Percentiles rank a stretch among this genome's conserved stretches.
phyloP scores from a whole-genome alignment of 257 asterid genomes.

The Przewalskia tangutica region DNA sequence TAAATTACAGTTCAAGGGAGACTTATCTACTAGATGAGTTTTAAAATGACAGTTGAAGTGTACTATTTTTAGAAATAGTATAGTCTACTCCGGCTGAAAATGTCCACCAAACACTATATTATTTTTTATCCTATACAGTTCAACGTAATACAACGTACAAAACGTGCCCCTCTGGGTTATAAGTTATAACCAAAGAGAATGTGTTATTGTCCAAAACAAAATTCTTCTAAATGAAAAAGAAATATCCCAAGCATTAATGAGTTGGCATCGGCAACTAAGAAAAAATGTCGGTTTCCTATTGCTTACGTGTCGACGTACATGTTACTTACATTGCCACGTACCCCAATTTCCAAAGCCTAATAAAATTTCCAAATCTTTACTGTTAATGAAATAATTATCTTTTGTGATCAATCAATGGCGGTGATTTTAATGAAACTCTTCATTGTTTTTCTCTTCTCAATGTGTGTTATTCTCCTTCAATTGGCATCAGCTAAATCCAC shows the following conservation, averaged over 20 bases:
- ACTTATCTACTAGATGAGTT: too few relatives aligned
- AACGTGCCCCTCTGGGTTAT: too few relatives aligned
- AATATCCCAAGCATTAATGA: not conserved
- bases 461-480: not conserved
- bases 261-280: not conserved
- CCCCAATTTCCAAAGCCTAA: not conserved
- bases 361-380: not conserved
- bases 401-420: not conserved
- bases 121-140: too few relatives aligned
- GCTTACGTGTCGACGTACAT: not conserved
- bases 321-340: not conserved
- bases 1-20: too few relatives aligned
- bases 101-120: too few relatives aligned
- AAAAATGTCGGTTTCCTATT: not conserved
- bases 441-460: not conserved
- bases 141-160: too few relatives aligned
- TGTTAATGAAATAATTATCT: not conserved
- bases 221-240: not conserved
- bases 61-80: too few relatives aligned
- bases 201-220: not conserved
- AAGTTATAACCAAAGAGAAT: too few relatives aligned
- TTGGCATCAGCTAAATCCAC: not conserved
- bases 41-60: too few relatives aligned
- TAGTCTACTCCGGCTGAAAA: too few relatives aligned
- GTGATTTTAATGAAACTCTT: not conserved